Percentiles rank a stretch among this genome's conserved stretches.
Conservation (phyloP, 768 basidiomycete genomes). For the Suillus tomentosus region DNA sequence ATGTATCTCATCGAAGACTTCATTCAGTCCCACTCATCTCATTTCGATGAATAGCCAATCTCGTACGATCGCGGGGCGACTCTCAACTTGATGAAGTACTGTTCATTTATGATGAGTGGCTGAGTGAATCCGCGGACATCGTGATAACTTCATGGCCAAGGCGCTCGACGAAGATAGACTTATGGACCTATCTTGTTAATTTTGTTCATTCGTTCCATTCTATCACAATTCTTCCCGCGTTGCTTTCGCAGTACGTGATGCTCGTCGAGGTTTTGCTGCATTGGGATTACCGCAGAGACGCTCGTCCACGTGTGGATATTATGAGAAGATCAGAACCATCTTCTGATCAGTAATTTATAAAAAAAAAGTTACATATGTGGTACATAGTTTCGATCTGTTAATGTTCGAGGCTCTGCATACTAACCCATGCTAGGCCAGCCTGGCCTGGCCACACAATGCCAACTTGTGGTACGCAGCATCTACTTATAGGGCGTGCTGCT, state of each 20-base stretch:
- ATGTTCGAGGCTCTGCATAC: neutral
- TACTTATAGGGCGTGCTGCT: neutral
- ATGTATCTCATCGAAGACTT: constrained; percentile 8
- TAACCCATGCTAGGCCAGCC: neutral
- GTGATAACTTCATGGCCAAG: constrained; percentile 5
- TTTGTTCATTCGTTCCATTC: neutral
- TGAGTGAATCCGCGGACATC: constrained; percentile 8
- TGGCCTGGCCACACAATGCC: neutral
- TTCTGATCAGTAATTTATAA: neutral
- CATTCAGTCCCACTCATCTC: constrained; percentile 6
- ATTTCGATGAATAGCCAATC: constrained; percentile 2
- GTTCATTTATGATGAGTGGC: neutral
- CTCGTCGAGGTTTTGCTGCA: neutral
- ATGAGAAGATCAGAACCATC: constrained; percentile 4
- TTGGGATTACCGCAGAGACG: constrained; percentile 8
- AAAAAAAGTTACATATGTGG: constrained; percentile 3
- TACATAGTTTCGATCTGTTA: neutral
- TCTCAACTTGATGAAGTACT: neutral
- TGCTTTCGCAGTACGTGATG: constrained; percentile 7
- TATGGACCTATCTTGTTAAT: constrained; percentile 2
- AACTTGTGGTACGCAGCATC: neutral
- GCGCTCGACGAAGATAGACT: constrained; percentile 2
- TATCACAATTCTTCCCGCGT: constrained; percentile 3
- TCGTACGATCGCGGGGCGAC: constrained; percentile 1
- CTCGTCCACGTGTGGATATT: neutral